Base-by-base conservation (phyloP, 257 asterid genomes). In the Euphrasia confusa region DNA sequence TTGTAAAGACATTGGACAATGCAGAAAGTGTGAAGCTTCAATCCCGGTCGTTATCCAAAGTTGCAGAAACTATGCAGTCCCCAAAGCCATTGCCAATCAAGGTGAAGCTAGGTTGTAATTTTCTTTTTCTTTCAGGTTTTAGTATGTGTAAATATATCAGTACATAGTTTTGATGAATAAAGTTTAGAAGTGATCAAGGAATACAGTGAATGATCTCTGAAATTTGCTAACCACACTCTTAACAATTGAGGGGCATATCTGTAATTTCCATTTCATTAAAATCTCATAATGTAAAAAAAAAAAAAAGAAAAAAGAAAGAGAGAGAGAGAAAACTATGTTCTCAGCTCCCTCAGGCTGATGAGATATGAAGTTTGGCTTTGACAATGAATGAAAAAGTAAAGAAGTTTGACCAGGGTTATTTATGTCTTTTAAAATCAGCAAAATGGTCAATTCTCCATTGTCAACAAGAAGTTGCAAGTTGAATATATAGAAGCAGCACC, bases 11-110 rank as follows among this genome's bases (percentile, higher is more conserved):
- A 14, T 50, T 93, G 81, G 99, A 93, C 78, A 93, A 85, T 77
- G 97, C 99, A 54, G 99, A 93, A 81, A 89, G 96, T 35, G 96
- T 93, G 77, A 89, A 93, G 78, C 71, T 93, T 80, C 99, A 93
- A 64, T 93, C 89, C 66, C 95, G 96, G 2, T 89, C 97, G 55
- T 83, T 93, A 21, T 88, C 91, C 62, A 93, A 83, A 71, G 84
- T 82, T 60, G 35, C 86, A 3, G 90, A 84, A 13, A 71, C 65
- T 50, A 73, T 67, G 56, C 78, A 35, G 42, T 10, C 89, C 54
- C 61, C 78, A 3, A 86, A 81, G 70, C 80, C 83, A 27, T 74
- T 72, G 55, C 77, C 90, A 3, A 68, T 71, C 64, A 84, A 72
- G 72, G n/a, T n/a, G n/a, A n/a, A n/a, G n/a, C n/a, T n/a, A n/a